These are phyloP conservation scores for Sugiyamaella japonica DNA, from an alignment of 1,139 yeast genomes.

Conservation along the genomic window DNA sequence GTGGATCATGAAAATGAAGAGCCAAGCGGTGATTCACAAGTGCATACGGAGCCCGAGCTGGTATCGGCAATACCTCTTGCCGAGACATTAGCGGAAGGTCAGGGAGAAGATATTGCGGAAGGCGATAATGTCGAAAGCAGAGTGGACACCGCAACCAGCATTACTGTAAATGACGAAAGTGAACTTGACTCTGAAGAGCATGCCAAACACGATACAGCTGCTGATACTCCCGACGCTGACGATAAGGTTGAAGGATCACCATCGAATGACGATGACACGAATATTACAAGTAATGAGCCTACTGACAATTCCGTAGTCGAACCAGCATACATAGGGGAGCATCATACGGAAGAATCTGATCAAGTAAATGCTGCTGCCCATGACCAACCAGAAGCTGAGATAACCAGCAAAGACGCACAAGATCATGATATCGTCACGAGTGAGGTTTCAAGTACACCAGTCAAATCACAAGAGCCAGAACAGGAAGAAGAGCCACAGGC, in stretches of 20 bases:
- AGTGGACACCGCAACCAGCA: no score
- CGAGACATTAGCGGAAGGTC: neutral
- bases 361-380: no score
- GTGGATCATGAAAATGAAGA: neutral
- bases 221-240: slow-evolving; percentile 4
- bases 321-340: no score
- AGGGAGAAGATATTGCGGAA: neutral
- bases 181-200: neutral
- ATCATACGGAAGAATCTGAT: no score
- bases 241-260: slow-evolving; percentile 1
- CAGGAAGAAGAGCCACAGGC: no score
- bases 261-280: neutral
- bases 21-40: slow-evolving; percentile 1
- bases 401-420: no score
- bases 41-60: slow-evolving; percentile 1
- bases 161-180: neutral
- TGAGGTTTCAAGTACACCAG: no score
- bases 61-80: neutral
- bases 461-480: neutral
- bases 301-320: no score
- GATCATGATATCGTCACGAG: no score
- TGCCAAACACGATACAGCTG: slow-evolving; percentile 3
- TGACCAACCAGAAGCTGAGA: no score
- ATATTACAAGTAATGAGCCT: neutral
- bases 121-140: no score